These are phyloP conservation scores for Ilyonectria robusta DNA, from an alignment of 2,329 filamentous ascomycete genomes.

Conservation along the genomic window DNA sequence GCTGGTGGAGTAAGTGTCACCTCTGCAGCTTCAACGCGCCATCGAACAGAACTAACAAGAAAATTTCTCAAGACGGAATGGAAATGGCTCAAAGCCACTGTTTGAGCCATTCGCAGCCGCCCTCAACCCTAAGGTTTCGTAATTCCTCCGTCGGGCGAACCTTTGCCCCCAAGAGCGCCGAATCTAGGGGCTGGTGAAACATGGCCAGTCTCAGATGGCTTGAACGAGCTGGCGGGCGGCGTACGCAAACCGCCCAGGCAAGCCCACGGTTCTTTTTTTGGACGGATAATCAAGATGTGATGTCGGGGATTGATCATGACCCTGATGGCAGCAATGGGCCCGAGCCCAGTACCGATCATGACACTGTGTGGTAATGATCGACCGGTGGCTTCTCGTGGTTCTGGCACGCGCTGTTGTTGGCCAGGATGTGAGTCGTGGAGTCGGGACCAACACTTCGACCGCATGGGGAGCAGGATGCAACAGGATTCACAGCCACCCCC, in stretches of 20 bases:
- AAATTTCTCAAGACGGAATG: background rate
- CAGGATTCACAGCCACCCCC: conserved; percentile 16
- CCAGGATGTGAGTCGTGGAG: conserved; percentile 2
- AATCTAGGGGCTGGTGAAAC: conserved; percentile 21
- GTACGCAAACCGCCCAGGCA: background rate
- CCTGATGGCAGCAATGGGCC: background rate
- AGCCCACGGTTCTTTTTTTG: background rate
- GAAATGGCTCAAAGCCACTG: conserved; percentile 14
- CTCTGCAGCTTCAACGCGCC: background rate
- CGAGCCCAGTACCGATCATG: too few relatives aligned
- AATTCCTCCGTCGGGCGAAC: background rate
- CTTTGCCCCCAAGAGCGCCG: conserved; percentile 1
- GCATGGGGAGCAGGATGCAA: conserved; percentile 1
- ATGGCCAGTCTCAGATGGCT: conserved; percentile 17
- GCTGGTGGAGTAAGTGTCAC: background rate
- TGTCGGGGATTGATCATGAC: background rate
- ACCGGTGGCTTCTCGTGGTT: background rate
- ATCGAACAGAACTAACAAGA: background rate
- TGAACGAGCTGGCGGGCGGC: background rate
- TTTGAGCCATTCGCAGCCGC: background rate
- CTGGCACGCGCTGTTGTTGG: background rate
- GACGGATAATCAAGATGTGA: background rate
- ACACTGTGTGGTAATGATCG: background rate
- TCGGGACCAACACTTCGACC: background rate
- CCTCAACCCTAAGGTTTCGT: background rate